A percentile compares a stretch with the other conserved stretches of the same genome.
Evolutionary conservation across 2,329 filamentous ascomycete species (phyloP).

Genomic region (Cladosporium phlei): DNA sequence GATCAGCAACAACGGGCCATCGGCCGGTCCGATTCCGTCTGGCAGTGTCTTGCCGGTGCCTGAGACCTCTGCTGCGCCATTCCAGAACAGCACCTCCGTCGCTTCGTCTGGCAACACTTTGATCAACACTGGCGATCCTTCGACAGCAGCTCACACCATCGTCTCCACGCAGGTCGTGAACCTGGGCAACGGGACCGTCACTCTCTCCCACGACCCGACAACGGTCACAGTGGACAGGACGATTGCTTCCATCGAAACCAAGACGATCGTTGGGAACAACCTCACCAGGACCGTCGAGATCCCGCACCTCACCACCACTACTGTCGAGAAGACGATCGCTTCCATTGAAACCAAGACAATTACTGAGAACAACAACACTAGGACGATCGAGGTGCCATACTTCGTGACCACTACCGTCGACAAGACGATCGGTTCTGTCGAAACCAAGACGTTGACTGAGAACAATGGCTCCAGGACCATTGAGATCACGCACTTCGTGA

Average conservation of each 20-base stretch:
- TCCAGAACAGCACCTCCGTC: constrained; percentile 1
- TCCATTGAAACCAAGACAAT: not conserved
- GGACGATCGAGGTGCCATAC: not conserved
- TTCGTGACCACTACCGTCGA: not conserved
- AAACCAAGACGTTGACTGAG: not conserved
- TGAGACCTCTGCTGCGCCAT: not conserved
- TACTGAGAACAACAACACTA: not conserved
- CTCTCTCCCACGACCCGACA: not conserved
- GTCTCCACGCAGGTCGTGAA: not conserved
- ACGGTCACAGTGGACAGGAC: not conserved
- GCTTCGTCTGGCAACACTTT: too few species aligned
- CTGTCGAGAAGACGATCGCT: not conserved
- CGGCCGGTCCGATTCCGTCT: not conserved
- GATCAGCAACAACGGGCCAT: not conserved
- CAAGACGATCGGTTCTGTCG: not conserved
- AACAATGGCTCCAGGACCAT: not conserved
- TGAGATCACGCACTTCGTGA: not conserved
- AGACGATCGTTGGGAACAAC: not conserved
- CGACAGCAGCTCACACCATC: not conserved
- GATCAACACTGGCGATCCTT: too few species aligned
- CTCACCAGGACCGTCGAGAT: not conserved
- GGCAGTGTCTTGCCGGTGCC: constrained; percentile 2
- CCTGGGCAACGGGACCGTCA: not conserved
- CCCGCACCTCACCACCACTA: not conserved
- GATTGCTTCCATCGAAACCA: not conserved